Evolutionary conservation across 306 rosid genomes (phyloP).

Genomic region (Myrica gale): DNA sequence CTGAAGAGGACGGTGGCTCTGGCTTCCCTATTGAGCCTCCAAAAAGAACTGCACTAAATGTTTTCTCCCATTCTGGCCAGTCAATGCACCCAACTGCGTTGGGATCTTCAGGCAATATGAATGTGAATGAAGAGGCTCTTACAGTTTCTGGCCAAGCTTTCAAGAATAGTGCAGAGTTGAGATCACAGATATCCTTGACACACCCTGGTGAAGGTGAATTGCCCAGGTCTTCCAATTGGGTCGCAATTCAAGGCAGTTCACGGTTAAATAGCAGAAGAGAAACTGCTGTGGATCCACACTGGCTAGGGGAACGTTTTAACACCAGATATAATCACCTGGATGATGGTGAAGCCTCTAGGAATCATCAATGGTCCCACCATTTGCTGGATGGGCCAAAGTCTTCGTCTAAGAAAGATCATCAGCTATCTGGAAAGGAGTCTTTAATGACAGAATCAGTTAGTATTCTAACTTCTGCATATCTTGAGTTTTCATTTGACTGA

Average conservation of each 20-base stretch:
- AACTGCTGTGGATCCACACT: conserved; percentile 43
- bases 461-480: conserved; percentile 7
- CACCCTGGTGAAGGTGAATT: conserved; percentile 39
- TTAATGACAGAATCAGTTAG: conserved; percentile 43
- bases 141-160: conserved; percentile 22
- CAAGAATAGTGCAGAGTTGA: conserved; percentile 37
- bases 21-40: conserved; percentile 55
- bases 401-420: conserved; percentile 47
- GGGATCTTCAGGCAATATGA: conserved; percentile 50
- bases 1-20: conserved; percentile 47
- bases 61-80: conserved; percentile 50
- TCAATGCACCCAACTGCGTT: conserved; percentile 43
- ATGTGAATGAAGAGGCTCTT: conserved; percentile 30
- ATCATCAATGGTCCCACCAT: conserved; percentile 45
- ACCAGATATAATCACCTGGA: conserved; percentile 41
- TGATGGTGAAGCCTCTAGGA: conserved; percentile 39
- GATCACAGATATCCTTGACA: conserved; percentile 45
- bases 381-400: conserved; percentile 44
- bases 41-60: conserved; percentile 29
- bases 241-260: conserved; percentile 50
- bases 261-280: conserved; percentile 41
- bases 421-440: conserved; percentile 43
- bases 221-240: conserved; percentile 64
- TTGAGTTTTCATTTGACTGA: background rate
- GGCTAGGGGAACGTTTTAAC: conserved; percentile 53